phyloP scores from a whole-genome alignment of 768 basidiomycete genomes.

The Lanmaoa pseudosensibilis region DNA sequence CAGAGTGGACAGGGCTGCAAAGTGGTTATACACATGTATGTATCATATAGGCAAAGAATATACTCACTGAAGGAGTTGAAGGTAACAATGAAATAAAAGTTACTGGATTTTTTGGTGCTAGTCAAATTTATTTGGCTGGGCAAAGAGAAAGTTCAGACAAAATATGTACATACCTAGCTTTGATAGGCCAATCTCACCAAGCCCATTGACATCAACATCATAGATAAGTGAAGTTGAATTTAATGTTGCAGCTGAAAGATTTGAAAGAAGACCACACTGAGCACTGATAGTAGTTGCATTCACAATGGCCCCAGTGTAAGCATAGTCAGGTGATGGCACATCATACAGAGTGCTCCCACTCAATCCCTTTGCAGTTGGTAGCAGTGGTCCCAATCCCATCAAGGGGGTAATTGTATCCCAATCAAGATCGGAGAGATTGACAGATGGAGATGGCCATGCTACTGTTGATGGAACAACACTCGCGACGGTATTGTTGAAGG shows the following conservation, averaged over 20 bases:
- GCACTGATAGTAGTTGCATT: conserved; percentile 18
- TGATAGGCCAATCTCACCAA: background rate
- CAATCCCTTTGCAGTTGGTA: background rate
- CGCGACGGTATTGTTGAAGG: conserved; percentile 8
- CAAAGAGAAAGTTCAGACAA: background rate
- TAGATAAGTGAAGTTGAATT: background rate
- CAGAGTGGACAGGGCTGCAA: too few species aligned
- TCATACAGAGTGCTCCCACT: conserved; percentile 15
- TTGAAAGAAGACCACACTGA: conserved; percentile 16
- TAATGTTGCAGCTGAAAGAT: background rate
- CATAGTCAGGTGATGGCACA: background rate
- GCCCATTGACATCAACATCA: background rate
- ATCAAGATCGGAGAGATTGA: background rate
- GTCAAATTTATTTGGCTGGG: background rate
- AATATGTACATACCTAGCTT: background rate
- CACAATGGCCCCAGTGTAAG: conserved; percentile 11
- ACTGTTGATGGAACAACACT: background rate
- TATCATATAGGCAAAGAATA: background rate
- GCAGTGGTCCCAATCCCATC: background rate
- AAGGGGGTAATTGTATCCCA: background rate
- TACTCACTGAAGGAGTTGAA: too few species aligned
- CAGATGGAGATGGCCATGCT: background rate
- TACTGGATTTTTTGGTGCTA: too few species aligned
- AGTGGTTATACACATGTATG: too few species aligned
- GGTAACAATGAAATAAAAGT: too few species aligned